Conservation (phyloP, 768 basidiomycete genomes). For the Cystobasidium tubakii region DNA sequence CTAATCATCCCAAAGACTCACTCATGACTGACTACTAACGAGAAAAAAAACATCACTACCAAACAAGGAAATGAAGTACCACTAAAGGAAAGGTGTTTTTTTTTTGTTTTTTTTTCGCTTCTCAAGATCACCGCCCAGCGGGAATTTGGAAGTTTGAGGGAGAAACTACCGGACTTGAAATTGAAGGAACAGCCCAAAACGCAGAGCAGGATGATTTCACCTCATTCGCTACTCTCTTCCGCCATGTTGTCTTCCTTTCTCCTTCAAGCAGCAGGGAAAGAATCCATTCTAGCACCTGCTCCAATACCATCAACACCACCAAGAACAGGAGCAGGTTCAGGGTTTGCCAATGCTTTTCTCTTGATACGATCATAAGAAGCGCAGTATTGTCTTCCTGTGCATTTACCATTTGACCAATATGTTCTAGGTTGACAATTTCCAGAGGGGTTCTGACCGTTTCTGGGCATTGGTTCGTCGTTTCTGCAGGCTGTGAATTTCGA, state of each 20-base stretch:
- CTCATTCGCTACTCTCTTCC: too few relatives aligned
- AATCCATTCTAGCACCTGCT: background rate
- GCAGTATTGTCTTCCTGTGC: constrained; percentile 5
- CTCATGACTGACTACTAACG: too few relatives aligned
- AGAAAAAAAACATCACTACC: too few relatives aligned
- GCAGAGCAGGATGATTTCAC: too few relatives aligned
- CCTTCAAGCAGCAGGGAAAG: background rate
- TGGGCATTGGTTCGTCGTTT: background rate
- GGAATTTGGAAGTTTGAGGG: too few relatives aligned
- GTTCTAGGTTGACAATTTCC: constrained; percentile 16
- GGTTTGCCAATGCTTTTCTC: background rate
- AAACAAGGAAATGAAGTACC: too few relatives aligned
- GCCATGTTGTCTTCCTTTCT: background rate
- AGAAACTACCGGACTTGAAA: too few relatives aligned
- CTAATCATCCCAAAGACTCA: too few relatives aligned
- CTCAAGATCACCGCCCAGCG: too few relatives aligned
- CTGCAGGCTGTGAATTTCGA: constrained; percentile 3
- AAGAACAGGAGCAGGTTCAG: background rate
- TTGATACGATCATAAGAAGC: constrained; percentile 9
- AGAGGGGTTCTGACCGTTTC: constrained; percentile 2
- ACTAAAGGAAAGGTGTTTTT: too few relatives aligned
- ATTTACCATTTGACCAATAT: constrained; percentile 19
- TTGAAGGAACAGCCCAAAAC: too few relatives aligned
- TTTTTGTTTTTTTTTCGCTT: too few relatives aligned
- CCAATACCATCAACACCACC: background rate